Base-by-base conservation (phyloP, 352 stramenopile species). In the Phytophthora pluvialis region DNA sequence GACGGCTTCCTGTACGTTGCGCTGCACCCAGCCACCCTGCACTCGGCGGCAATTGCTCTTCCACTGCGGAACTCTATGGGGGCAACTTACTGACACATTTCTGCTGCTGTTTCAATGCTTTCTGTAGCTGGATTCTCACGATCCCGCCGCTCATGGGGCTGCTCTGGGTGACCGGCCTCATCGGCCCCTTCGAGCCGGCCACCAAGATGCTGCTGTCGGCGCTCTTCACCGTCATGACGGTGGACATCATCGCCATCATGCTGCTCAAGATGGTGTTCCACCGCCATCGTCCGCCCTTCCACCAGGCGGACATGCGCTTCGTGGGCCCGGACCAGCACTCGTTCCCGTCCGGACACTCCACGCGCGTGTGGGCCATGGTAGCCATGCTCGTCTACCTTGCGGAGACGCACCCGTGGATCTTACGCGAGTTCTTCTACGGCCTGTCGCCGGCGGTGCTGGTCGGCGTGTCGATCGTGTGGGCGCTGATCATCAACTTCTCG, bases 241-340 rank as follows among this genome's bases (percentile, higher is more conserved):
- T 93, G 21, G 87, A 95, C 57, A 83, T 95, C 51, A 68, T 93
- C 21, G 73, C 76, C 38, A 95, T 94, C 58, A 85, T 93, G 64
- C 51, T 92, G 48, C 74, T 95, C 33, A 95, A 95, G 65, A 44
- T 83, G 12, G 47, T 87, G 28, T 91, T 93, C 65, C 88, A 86
- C 55, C 87, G 87, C 47, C 60, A 83, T 11, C 77, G 87, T 0
- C 87, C 87, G 29, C 82, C 82, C n/a, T 88, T 93, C 58, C 87
- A 95, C 68, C 58, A 81, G 35, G 75, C 70, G 40, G 85, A 95
- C 57, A 64, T 80, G 40, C 81, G 87, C 36, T 95, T 95, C 52
- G 82, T 93, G 28, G 87, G 87, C 0, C 84, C 87, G 0, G 87
- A 95, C 68, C 80, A 95, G 72, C 86, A 94, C 61, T 95, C 87